phyloP scores from a whole-genome alignment of 257 asterid genomes.

The Solanum chilense region DNA sequence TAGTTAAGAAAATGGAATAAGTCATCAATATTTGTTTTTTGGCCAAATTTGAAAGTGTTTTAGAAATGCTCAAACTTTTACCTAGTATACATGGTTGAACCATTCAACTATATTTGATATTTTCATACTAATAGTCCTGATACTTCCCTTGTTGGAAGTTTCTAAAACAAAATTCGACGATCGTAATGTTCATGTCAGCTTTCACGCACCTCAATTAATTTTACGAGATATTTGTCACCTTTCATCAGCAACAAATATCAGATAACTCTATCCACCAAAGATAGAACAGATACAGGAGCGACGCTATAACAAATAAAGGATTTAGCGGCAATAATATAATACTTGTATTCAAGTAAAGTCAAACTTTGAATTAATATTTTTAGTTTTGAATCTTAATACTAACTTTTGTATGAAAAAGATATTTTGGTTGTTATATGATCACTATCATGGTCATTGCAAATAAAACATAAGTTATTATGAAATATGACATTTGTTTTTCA shows the following conservation, averaged over 20 bases:
- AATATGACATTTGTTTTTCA: too few relatives aligned
- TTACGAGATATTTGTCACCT: not conserved
- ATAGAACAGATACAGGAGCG: too few relatives aligned
- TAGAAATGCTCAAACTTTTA: not conserved
- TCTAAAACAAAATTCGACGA: not conserved
- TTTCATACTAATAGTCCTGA: not conserved
- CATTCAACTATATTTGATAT: not conserved
- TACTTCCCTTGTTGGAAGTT: not conserved
- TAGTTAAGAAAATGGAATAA: not conserved
- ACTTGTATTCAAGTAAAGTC: not conserved
- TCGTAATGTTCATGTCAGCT: fast-evolving
- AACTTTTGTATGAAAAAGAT: not conserved
- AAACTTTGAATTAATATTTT: not conserved
- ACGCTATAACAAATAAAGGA: too few relatives aligned
- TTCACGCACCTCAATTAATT: not conserved
- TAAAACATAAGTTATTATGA: too few relatives aligned
- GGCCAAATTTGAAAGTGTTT: not conserved
- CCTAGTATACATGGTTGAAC: not conserved
- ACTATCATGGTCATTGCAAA: not conserved
- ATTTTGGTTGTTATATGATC: not conserved
- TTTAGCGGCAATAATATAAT: too few relatives aligned
- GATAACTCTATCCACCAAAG: not conserved
- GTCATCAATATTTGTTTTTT: not conserved
- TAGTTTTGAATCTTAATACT: not conserved
- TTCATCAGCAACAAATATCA: not conserved